phyloP scores from a whole-genome alignment of 441 rosid genomes.

The Isatis lusitanica region DNA sequence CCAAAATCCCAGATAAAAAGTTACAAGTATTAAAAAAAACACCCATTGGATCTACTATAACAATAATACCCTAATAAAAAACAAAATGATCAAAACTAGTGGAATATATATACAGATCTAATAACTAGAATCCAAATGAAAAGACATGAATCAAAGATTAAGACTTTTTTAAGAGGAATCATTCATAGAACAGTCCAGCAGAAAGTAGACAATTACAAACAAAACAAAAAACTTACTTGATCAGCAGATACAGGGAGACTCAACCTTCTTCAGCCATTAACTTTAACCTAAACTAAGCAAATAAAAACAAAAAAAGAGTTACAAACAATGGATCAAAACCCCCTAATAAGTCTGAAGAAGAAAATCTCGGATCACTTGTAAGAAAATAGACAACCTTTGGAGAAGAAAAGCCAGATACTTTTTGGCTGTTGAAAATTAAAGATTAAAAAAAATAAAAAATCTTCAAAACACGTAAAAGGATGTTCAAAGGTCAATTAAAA shows the following conservation, averaged over 20 bases:
- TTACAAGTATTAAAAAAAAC: neutral
- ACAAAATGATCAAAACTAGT: constrained; percentile 31
- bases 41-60: constrained; percentile 24
- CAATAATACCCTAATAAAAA: constrained; percentile 23
- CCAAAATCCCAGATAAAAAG: constrained; percentile 10
- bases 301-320: neutral
- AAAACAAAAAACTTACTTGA: constrained; percentile 19
- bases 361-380: constrained; percentile 10
- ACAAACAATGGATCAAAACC: neutral
- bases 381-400: constrained; percentile 11
- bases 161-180: constrained; percentile 19
- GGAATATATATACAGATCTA: constrained; percentile 52
- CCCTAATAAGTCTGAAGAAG: neutral
- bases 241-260: constrained; percentile 15
- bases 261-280: constrained; percentile 22
- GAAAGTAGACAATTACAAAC: neutral
- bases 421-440: neutral
- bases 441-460: neutral
- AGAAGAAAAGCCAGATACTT: constrained; percentile 10
- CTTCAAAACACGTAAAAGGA: constrained; percentile 18
- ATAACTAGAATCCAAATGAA: constrained; percentile 31
- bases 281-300: constrained; percentile 5
- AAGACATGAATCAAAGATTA: constrained; percentile 22
- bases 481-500: constrained; percentile 41
- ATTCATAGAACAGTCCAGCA: constrained; percentile 6